Evolutionary conservation across 106 monocot species (phyloP).

Genomic region (Dioscorea dumetorum): DNA sequence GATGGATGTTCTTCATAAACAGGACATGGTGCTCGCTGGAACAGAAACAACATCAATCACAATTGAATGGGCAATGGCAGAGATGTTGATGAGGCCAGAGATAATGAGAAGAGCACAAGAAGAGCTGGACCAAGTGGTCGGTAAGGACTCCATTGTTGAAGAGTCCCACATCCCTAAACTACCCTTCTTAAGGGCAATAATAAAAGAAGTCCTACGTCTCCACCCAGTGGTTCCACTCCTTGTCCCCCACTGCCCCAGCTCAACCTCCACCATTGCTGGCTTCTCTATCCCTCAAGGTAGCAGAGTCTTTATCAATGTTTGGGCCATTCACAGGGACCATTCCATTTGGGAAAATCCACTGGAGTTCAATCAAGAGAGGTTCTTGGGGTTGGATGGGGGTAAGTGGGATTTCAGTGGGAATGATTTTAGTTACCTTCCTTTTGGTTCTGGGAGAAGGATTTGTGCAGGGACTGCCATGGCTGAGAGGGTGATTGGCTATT

Average conservation of each 20-base stretch:
- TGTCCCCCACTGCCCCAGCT: conserved; percentile 18
- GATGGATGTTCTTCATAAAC: not conserved
- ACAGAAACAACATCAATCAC: too few relatives aligned
- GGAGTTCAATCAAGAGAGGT: conserved; percentile 28
- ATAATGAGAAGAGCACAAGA: conserved; percentile 1
- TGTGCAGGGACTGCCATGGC: too few relatives aligned
- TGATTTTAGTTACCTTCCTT: conserved; percentile 13
- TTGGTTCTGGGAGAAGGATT: conserved; percentile 20
- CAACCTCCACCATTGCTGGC: conserved; percentile 5
- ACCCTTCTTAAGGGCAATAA: conserved; percentile 8
- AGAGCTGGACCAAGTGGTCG: conserved; percentile 16
- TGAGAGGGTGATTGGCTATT: too few relatives aligned
- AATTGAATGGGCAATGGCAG: conserved; percentile 18
- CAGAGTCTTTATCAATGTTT: conserved; percentile 18
- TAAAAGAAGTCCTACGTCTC: conserved; percentile 15
- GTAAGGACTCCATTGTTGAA: conserved; percentile 7
- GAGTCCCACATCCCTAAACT: conserved; percentile 13
- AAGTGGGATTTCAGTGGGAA: conserved; percentile 13
- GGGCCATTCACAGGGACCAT: conserved; percentile 20
- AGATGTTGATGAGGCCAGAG: conserved; percentile 7
- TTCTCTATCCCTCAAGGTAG: conserved; percentile 12
- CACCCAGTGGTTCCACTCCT: conserved; percentile 23
- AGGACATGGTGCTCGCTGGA: conserved; percentile 30
- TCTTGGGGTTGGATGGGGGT: not conserved
- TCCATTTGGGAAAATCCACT: conserved; percentile 17